These are phyloP conservation scores for Saxophila tyrrhenica DNA, from an alignment of 495 filamentous ascomycete species.

Conservation along the genomic window DNA sequence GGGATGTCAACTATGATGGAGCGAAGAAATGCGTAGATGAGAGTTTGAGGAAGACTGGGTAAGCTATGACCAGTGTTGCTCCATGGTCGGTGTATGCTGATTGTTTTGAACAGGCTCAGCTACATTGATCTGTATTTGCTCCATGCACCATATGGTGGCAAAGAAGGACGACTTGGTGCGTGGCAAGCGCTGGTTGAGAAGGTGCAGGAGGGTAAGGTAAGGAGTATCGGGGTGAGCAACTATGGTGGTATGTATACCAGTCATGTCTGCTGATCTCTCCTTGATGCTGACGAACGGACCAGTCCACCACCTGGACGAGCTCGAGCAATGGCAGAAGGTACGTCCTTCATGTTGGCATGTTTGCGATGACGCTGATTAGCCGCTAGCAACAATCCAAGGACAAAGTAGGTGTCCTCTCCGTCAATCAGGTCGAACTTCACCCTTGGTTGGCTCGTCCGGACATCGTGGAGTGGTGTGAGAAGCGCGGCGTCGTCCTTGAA, in stretches of 20 bases:
- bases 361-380: neutral
- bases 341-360: neutral
- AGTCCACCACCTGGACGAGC: slow-evolving; percentile 55
- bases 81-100: neutral
- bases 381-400: slow-evolving; percentile 43
- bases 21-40: slow-evolving; percentile 40
- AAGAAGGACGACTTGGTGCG: slow-evolving; percentile 42
- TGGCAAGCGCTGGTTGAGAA: slow-evolving; percentile 57
- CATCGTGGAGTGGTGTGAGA: slow-evolving; percentile 54
- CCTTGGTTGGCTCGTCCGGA: slow-evolving; percentile 73
- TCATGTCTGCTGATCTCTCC: neutral
- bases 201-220: slow-evolving; percentile 51
- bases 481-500: slow-evolving; percentile 13
- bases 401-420: slow-evolving; percentile 62
- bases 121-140: slow-evolving; percentile 58
- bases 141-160: slow-evolving; percentile 48
- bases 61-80: neutral
- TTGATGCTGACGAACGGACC: slow-evolving; percentile 29
- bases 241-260: slow-evolving; percentile 48
- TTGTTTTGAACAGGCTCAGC: slow-evolving; percentile 24
- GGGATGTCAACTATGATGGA: slow-evolving; percentile 36
- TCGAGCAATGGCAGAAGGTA: slow-evolving; percentile 60
- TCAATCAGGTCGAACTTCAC: slow-evolving; percentile 84
- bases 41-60: slow-evolving; percentile 39
- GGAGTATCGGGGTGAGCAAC: slow-evolving; percentile 55